phyloP scores from a whole-genome alignment of 192 early-diverging fungal species.

The Coemansia furcata region DNA sequence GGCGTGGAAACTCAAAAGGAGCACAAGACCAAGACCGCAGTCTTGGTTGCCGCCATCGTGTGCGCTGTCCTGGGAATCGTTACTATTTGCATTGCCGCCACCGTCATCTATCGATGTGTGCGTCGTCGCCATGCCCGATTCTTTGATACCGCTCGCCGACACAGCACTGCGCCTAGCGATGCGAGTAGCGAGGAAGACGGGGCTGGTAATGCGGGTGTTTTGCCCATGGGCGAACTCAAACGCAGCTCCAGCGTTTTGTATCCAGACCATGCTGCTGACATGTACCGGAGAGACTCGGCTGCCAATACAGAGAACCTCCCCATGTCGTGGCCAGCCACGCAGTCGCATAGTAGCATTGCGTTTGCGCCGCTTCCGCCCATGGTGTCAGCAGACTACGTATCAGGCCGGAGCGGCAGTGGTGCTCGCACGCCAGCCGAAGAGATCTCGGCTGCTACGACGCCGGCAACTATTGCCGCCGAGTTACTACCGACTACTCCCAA shows the following conservation, averaged over 20 bases:
- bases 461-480: slow-evolving; percentile 24
- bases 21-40: slow-evolving; percentile 37
- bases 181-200: slow-evolving; percentile 9
- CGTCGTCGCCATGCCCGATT: slow-evolving; percentile 26
- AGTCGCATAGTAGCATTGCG: slow-evolving; percentile 13
- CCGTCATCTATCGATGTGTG: slow-evolving; percentile 40
- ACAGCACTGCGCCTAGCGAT: slow-evolving; percentile 8
- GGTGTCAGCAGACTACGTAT: background rate
- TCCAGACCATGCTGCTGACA: background rate
- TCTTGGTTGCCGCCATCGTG: slow-evolving; percentile 51
- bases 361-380: slow-evolving; percentile 4
- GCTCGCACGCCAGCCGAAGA: slow-evolving; percentile 9
- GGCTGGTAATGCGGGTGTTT: background rate
- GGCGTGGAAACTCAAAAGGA: slow-evolving; percentile 11
- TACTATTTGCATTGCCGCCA: slow-evolving; percentile 46
- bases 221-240: background rate
- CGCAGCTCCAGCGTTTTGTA: background rate
- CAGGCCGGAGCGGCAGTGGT: background rate
- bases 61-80: slow-evolving; percentile 48
- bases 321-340: background rate
- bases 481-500: slow-evolving; percentile 5
- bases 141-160: background rate
- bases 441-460: slow-evolving; percentile 16
- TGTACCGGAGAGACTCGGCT: slow-evolving; percentile 2
- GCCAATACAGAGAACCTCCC: background rate